Conservation (phyloP, 306 rosid genomes). For the Gastrolobium bilobum region DNA sequence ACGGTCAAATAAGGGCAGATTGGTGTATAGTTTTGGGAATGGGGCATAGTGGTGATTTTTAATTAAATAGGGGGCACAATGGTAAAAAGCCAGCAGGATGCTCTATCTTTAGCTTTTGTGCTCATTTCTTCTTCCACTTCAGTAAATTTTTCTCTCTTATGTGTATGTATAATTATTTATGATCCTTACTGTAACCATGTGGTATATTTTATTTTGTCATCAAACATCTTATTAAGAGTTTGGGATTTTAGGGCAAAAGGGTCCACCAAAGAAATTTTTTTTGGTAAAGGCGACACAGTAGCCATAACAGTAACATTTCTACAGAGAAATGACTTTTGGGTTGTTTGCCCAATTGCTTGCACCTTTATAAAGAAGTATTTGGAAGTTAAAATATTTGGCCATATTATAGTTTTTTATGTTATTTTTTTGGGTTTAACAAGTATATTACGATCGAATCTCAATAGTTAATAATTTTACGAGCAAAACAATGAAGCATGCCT, state of each 20-base stretch:
- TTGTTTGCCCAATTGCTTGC: constrained; percentile 34
- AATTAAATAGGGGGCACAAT: no score
- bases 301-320: constrained; percentile 23
- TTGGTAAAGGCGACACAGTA: constrained; percentile 2
- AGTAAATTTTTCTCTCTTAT: background rate
- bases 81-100: background rate
- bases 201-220: constrained; percentile 17
- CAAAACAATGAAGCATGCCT: constrained; percentile 29
- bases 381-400: constrained; percentile 22
- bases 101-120: constrained; percentile 9
- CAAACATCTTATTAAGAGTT: background rate
- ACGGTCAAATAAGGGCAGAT: no score
- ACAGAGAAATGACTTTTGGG: constrained; percentile 24
- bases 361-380: constrained; percentile 5
- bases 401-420: background rate
- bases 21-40: no score
- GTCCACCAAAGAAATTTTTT: background rate
- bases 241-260: constrained; percentile 38
- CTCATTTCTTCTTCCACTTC: constrained; percentile 24
- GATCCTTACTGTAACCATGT: constrained; percentile 30
- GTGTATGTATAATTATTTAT: constrained; percentile 9
- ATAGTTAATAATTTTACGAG: constrained; percentile 31
- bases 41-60: no score
- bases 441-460: constrained; percentile 19
- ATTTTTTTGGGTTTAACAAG: background rate